Evolutionary conservation across 306 rosid genomes (phyloP).

Genomic region (Cucumis melo): DNA sequence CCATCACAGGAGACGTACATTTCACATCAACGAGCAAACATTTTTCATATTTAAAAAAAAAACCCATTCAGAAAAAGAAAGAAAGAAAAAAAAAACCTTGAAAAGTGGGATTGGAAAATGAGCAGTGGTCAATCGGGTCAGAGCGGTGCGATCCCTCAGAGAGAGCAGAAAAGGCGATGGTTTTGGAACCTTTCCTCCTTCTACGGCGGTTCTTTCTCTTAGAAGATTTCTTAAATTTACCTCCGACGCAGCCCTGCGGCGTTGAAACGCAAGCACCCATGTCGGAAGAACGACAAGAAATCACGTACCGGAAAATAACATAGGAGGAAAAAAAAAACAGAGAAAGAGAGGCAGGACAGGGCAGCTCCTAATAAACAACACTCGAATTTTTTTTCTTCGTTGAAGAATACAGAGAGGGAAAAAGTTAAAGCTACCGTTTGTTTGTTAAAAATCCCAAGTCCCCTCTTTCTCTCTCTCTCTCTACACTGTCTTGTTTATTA

Average conservation of each 20-base stretch:
- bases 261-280: conserved; percentile 90
- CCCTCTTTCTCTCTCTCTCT: background rate
- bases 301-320: background rate
- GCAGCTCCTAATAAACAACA: background rate
- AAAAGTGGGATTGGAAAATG: conserved; percentile 47
- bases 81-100: conserved; percentile 34
- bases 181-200: conserved; percentile 34
- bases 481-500: background rate
- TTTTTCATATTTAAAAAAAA: background rate
- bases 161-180: conserved; percentile 35
- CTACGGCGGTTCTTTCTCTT: conserved; percentile 25
- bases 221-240: conserved; percentile 26
- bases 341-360: background rate
- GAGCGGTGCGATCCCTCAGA: conserved; percentile 37
- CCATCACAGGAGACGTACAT: background rate
- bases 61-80: background rate
- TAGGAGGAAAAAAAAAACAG: background rate
- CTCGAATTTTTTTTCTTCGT: background rate
- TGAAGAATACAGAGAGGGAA: background rate
- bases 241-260: conserved; percentile 52
- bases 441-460: background rate
- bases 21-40: background rate
- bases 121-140: conserved; percentile 31
- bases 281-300: background rate
- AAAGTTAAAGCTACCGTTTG: background rate